Evolutionary conservation across 371 early-diverging fungal species (phyloP).

Genomic region (Batkoa obscura): DNA sequence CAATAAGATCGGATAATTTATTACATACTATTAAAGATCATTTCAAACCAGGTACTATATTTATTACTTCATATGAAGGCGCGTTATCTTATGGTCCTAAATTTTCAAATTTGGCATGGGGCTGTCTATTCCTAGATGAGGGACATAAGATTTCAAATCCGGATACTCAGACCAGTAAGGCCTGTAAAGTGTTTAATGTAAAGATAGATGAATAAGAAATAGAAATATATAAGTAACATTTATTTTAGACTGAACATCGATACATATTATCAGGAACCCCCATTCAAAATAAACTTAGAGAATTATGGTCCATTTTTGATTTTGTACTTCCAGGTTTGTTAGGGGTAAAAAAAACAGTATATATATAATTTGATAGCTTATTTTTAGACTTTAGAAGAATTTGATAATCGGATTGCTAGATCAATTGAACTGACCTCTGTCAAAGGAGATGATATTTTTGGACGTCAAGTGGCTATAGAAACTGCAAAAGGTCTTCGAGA

Average conservation of each 20-base stretch:
- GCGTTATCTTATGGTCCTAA: conserved; percentile 43
- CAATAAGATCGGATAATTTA: conserved; percentile 6
- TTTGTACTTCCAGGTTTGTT: conserved; percentile 88
- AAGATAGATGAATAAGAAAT: neutral
- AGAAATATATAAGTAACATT: neutral
- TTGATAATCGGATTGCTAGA: neutral
- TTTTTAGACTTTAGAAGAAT: neutral
- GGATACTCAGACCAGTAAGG: conserved; percentile 69
- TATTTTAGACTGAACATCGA: conserved; percentile 51
- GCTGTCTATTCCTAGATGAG: conserved; percentile 89
- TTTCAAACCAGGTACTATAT: conserved; percentile 41
- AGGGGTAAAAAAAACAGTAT: conserved; percentile 29
- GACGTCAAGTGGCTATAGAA: conserved; percentile 45
- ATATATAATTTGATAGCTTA: neutral
- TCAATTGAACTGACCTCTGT: conserved; percentile 3
- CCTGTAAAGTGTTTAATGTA: conserved; percentile 52
- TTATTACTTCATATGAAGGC: conserved; percentile 77
- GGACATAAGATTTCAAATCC: conserved; percentile 97
- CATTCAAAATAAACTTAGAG: conserved; percentile 93
- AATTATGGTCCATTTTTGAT: conserved; percentile 95
- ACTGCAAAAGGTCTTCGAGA: conserved; percentile 80
- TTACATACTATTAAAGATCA: neutral
- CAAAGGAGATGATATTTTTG: neutral
- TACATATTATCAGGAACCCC: conserved; percentile 94
- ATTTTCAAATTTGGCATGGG: conserved; percentile 58